Evolutionary conservation across 1,284 basidiomycete species (phyloP).

Genomic region (Boletellus sp.): DNA sequence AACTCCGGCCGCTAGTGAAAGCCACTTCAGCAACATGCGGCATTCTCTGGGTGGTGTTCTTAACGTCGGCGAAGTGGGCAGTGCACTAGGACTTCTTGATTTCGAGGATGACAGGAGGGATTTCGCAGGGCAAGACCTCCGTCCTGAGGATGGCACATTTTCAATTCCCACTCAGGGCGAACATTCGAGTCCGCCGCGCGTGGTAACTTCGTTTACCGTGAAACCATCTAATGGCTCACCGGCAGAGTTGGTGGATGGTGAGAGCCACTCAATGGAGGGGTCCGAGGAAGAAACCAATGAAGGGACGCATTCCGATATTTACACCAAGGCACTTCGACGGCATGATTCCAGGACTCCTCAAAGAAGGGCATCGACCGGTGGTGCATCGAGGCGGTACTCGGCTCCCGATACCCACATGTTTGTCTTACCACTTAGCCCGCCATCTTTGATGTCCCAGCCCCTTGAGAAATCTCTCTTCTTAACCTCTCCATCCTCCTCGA

Average conservation of each 20-base stretch:
- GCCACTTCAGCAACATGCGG: background rate
- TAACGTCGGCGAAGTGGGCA: background rate
- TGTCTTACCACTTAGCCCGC: slow-evolving; percentile 28
- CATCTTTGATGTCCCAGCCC: slow-evolving; percentile 30
- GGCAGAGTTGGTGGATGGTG: background rate
- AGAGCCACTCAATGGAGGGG: background rate
- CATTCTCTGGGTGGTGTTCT: slow-evolving; percentile 5
- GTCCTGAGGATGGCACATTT: background rate
- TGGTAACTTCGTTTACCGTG: slow-evolving; percentile 12
- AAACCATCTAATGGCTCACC: background rate
- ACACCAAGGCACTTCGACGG: slow-evolving; percentile 17
- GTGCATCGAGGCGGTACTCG: slow-evolving; percentile 11
- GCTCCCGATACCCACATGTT: slow-evolving; percentile 19
- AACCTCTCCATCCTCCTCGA: slow-evolving; percentile 21
- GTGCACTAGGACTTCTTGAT: background rate
- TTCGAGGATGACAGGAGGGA: background rate
- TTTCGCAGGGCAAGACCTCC: background rate
- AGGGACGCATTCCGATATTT: slow-evolving; percentile 11
- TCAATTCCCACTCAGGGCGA: background rate
- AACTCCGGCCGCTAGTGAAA: background rate
- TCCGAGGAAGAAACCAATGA: background rate
- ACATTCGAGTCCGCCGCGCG: background rate
- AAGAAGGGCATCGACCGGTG: background rate
- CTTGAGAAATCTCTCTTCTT: slow-evolving; percentile 31
- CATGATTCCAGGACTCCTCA: slow-evolving; percentile 8